A percentile compares a stretch with the other conserved stretches of the same genome.
Evolutionary conservation across 345 rosid species (phyloP).

Genomic region (Trapa incisa): DNA sequence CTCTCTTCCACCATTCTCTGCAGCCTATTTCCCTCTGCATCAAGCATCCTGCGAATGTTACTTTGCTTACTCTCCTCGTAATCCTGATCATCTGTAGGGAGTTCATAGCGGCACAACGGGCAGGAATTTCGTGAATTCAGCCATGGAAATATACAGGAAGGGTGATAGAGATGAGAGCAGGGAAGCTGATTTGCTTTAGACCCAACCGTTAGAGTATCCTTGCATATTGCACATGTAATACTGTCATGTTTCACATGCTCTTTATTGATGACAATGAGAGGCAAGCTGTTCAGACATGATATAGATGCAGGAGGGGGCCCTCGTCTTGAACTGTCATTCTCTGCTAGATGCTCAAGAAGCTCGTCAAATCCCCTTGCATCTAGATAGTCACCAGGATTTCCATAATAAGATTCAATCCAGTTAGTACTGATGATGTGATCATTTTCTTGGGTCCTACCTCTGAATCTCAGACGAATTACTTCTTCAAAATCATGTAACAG

Average conservation of each 20-base stretch:
- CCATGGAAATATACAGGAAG: conserved; percentile 77
- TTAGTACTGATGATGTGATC: conserved; percentile 21
- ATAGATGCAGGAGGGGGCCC: conserved; percentile 86
- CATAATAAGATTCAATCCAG: conserved; percentile 25
- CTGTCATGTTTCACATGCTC: conserved; percentile 34
- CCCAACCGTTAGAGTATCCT: conserved; percentile 45
- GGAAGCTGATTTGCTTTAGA: conserved; percentile 70
- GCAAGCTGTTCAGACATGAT: conserved; percentile 50
- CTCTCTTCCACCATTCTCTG: conserved; percentile 29
- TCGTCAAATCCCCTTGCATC: conserved; percentile 57
- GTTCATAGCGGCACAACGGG: conserved; percentile 83
- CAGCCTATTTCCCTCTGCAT: conserved; percentile 19
- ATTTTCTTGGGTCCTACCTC: conserved; percentile 31
- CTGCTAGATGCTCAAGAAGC: conserved; percentile 63
- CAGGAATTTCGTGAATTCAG: conserved; percentile 74
- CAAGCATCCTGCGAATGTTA: conserved; percentile 14
- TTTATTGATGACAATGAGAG: conserved; percentile 29
- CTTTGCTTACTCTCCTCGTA: conserved; percentile 57
- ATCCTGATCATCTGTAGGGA: conserved; percentile 78
- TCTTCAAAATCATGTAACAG: conserved; percentile 34
- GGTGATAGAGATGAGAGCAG: conserved; percentile 71
- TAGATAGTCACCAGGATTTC: conserved; percentile 45
- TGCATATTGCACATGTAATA: conserved; percentile 75
- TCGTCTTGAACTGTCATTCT: conserved; percentile 57
- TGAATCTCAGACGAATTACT: conserved; percentile 22